Evolutionary conservation across 1,284 basidiomycete species (phyloP), one percentile per base, ranked within the genome.

Genomic region (Puccinia triticina): DNA sequence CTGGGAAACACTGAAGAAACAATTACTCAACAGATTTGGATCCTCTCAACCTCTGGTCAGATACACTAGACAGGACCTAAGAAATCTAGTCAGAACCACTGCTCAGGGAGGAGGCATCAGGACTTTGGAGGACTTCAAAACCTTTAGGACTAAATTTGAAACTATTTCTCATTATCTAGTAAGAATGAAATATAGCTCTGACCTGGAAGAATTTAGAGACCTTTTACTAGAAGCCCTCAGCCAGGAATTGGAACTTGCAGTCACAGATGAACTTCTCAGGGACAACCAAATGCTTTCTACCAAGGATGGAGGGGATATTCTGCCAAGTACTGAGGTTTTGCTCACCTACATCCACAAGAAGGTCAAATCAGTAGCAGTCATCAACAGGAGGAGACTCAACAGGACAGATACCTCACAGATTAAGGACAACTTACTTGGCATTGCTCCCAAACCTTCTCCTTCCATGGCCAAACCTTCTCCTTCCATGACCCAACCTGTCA

Each of bases 1-100:
- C 11, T 64, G 61, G 61, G 61, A 64, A 21, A 7, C 5, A 32
- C 26, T 64, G 61, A 64, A 64, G 61, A 64, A 64, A 32, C 61
- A 64, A 26, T 32, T 64, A 32, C 26, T 64, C 14, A 32, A 32
- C 18, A 14, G 61, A 21, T 64, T 64, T 32, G 61, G 61, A n/a
- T 32, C 7, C 11, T 64, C 61, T 29, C 61, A 32, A 7, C 61
- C 61, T 21, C 32, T 64, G 61, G 61, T 64, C 11, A 64, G 32
- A 64, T 64, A 64, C 26, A 64, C 61, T 14, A 64, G 26, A 26
- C 61, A 64, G 10, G 61, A 64, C 26, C 18, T 64, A 21, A 64
- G 32, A 26, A 32, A 64, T 32, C 32, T 64, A 32, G 26, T 37
- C 26, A 32, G 12, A 4, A 64, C 61, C 12, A 21, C 61, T 37